Base-by-base conservation (phyloP, 768 basidiomycete species). In the Rhodotorula paludigena region DNA sequence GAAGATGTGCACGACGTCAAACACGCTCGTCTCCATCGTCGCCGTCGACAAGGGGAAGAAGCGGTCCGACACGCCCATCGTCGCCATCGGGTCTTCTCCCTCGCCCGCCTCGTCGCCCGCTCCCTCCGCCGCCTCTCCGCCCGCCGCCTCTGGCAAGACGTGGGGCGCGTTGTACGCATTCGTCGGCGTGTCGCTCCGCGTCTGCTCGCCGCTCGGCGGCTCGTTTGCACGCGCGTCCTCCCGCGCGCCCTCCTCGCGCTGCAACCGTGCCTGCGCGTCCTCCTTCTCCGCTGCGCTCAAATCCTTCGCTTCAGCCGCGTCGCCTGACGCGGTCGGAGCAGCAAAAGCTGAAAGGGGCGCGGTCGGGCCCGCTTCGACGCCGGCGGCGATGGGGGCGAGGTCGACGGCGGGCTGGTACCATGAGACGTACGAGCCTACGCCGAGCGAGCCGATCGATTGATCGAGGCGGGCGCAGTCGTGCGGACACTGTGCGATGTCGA, bases 1-100 rank as follows among this genome's bases (percentile, higher is more conserved):
- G 78, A 98, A 98, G 88, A 94, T 92, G 76, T 99, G 96, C 5
- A 98, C 96, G 66, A 98, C 92, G 75, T 98, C 92, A 74, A 96
- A 97, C 5, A 99, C 96, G 36, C 89, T 88, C 0, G 94, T 96
- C 63, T 86, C 81, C 75, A 94, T 82, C 39, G 86, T 92, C 18
- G 94, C 94, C 0, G 92, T 96, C 10, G 90, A 89, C 63, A 98
- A 86, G 5, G 96, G 96, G 77, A 88, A 84, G 78, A 86, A 97
- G 1, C 88, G 89, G 64, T 88, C 87, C 48, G 83, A 81, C 15
- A 68, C 61, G 57, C 67, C 67, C 57, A 68, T 59, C 38, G 33
- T 45, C 44, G 32, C 44, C 30, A 52, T 38, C 44, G 51, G n/a
- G n/a, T n/a, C n/a, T n/a, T n/a, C n/a, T n/a, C n/a, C 39, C 33